Conservation (phyloP, 345 rosid species). For the Physaria fendleri region DNA sequence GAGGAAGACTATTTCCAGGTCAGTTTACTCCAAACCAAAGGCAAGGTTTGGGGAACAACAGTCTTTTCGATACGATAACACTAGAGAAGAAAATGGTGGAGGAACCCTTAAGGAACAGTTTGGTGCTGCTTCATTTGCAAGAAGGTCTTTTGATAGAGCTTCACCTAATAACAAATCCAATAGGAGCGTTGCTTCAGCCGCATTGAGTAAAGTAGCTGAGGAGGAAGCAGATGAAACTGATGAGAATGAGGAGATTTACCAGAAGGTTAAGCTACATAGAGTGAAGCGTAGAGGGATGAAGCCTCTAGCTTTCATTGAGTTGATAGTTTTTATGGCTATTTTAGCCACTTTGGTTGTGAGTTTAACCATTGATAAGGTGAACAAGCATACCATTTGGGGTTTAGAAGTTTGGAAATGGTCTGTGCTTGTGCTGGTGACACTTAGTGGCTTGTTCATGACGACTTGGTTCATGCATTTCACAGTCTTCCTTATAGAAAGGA, state of each 20-base stretch:
- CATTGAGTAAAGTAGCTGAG: constrained; percentile 35
- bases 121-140: too few relatives aligned
- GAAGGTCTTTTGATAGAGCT: constrained; percentile 27
- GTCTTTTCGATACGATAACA: constrained; percentile 34
- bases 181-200: constrained; percentile 27
- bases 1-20: too few relatives aligned
- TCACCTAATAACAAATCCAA: constrained; percentile 45
- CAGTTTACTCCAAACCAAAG: constrained; percentile 74
- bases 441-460: constrained; percentile 68
- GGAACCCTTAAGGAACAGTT: constrained; percentile 34
- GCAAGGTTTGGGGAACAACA: constrained; percentile 70
- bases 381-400: constrained; percentile 41
- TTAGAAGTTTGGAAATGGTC: constrained; percentile 79
- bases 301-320: constrained; percentile 42
- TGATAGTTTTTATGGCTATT: constrained; percentile 37
- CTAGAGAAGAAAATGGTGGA: constrained; percentile 36
- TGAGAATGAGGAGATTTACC: constrained; percentile 54
- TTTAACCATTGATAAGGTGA: constrained; percentile 38
- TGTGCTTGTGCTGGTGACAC: constrained; percentile 63
- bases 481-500: constrained; percentile 72
- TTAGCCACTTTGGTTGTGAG: constrained; percentile 47
- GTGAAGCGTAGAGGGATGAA: constrained; percentile 33
- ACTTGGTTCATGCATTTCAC: constrained; percentile 66
- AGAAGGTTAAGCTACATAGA: constrained; percentile 43
- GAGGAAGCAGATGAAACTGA: constrained; percentile 39